Conservation (phyloP, 768 basidiomycete species). For the Sarcomyxa edulis region DNA sequence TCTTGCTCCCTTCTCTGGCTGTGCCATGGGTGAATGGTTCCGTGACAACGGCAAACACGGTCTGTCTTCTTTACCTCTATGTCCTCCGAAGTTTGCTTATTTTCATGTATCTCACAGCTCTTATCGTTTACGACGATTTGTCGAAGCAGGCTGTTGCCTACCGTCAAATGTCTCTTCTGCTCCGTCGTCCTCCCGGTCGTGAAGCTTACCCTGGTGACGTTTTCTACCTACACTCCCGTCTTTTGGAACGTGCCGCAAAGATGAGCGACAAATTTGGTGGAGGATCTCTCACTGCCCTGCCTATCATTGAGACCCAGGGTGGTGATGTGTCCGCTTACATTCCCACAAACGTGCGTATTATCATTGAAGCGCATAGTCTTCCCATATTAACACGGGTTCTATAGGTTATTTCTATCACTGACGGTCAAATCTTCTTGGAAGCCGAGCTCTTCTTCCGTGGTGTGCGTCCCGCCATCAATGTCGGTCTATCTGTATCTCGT, state of each 20-base stretch:
- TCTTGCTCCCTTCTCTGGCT: conserved; percentile 99
- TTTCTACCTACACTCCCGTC: conserved; percentile 99
- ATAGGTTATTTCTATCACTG: conserved; percentile 98
- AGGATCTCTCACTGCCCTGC: conserved; percentile 96
- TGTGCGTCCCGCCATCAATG: conserved; percentile 99
- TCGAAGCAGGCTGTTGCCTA: conserved; percentile 99
- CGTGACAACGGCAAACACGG: conserved; percentile 99
- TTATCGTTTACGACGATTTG: conserved; percentile 99
- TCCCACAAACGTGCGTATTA: conserved; percentile 71
- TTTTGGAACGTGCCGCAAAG: conserved; percentile 99
- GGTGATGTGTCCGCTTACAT: conserved; percentile 99
- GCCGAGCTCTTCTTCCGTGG: conserved; percentile 99
- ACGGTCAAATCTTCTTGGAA: conserved; percentile 99
- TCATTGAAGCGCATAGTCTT: conserved; percentile 9
- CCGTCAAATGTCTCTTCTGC: conserved; percentile 99
- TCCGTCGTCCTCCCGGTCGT: conserved; percentile 99
- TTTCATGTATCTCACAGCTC: conserved; percentile 43
- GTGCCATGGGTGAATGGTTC: conserved; percentile 99
- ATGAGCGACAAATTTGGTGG: conserved; percentile 99
- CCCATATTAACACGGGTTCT: too few species aligned
- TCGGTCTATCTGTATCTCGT: conserved; percentile 99
- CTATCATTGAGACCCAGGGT: conserved; percentile 99
- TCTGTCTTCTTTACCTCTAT: conserved; percentile 26
- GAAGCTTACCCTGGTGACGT: conserved; percentile 99
- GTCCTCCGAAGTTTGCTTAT: conserved; percentile 47